These are phyloP conservation scores for Microdochium bolleyi DNA, from an alignment of 2,329 filamentous ascomycete species.

Conservation along the genomic window DNA sequence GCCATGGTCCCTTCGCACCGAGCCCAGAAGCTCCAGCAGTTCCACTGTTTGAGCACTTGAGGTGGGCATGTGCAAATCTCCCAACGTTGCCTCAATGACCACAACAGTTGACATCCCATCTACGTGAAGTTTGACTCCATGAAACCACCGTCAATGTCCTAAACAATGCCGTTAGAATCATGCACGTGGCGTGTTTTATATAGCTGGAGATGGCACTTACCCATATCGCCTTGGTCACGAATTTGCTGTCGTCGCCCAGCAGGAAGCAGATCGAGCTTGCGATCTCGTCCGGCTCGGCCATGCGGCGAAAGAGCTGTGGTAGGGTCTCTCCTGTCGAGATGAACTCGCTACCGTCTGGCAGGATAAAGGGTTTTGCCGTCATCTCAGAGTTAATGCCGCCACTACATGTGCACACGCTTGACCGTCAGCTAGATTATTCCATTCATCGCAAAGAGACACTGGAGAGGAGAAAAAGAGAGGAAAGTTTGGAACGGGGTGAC, in stretches of 20 bases:
- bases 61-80: background rate
- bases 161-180: too few species aligned
- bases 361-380: slow-evolving; percentile 1
- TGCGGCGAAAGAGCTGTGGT: slow-evolving; percentile 17
- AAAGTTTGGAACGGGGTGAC: background rate
- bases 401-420: too few species aligned
- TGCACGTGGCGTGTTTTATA: too few species aligned
- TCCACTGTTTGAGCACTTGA: background rate
- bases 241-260: slow-evolving; percentile 21
- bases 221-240: slow-evolving; percentile 12
- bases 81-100: background rate
- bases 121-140: background rate
- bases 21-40: too few species aligned
- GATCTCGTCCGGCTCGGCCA: slow-evolving; percentile 18
- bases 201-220: too few species aligned
- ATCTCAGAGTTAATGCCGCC: slow-evolving; percentile 5
- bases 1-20: too few species aligned
- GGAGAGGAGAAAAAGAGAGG: too few species aligned
- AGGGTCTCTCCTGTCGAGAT: background rate
- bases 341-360: background rate
- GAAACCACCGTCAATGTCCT: slow-evolving; percentile 21
- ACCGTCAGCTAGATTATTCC: too few species aligned
- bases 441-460: too few species aligned
- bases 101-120: too few species aligned
- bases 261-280: slow-evolving; percentile 20